Evolutionary conservation across 495 filamentous ascomycete species (phyloP).

Genomic region (Aspergillus olivimuriae): DNA sequence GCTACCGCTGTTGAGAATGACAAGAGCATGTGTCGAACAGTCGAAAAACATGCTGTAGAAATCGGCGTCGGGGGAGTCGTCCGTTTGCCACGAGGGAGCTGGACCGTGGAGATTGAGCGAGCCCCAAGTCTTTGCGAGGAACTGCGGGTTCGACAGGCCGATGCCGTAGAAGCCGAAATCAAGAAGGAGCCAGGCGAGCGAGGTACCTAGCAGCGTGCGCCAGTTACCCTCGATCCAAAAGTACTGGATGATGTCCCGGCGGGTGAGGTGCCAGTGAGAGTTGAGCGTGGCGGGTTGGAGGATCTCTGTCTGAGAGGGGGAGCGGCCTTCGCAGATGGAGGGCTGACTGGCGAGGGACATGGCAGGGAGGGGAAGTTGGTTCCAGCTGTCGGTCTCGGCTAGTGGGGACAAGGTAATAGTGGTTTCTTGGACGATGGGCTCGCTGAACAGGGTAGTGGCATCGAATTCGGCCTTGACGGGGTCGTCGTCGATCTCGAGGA

Average conservation of each 20-base stretch:
- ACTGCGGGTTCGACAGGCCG: conserved; percentile 41
- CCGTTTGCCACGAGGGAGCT: conserved; percentile 33
- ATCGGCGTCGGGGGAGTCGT: conserved; percentile 22
- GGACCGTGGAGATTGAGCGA: conserved; percentile 23
- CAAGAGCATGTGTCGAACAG: conserved; percentile 31
- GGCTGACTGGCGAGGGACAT: conserved; percentile 24
- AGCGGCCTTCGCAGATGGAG: conserved; percentile 14
- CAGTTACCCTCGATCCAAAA: conserved; percentile 48
- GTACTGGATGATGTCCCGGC: conserved; percentile 39
- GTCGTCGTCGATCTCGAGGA: conserved; percentile 46
- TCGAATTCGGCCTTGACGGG: conserved; percentile 42
- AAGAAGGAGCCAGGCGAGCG: conserved; percentile 44
- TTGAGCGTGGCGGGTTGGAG: conserved; percentile 35
- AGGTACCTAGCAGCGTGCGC: conserved; percentile 44
- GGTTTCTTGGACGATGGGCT: conserved; percentile 12
- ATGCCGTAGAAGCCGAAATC: conserved; percentile 55
- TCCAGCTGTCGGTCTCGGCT: conserved; percentile 6
- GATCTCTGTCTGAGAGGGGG: conserved; percentile 14
- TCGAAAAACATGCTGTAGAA: conserved; percentile 37
- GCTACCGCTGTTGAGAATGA: conserved; percentile 41
- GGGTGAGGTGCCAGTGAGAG: conserved; percentile 36
- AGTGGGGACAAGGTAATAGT: conserved; percentile 5
- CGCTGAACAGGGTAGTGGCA: conserved; percentile 34
- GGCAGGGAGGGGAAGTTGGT: conserved; percentile 14
- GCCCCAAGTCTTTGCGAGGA: conserved; percentile 39